Percentiles rank a stretch among this genome's conserved stretches.
Evolutionary conservation across 352 stramenopile species (phyloP).

Genomic region (Blastocystis sp.): DNA sequence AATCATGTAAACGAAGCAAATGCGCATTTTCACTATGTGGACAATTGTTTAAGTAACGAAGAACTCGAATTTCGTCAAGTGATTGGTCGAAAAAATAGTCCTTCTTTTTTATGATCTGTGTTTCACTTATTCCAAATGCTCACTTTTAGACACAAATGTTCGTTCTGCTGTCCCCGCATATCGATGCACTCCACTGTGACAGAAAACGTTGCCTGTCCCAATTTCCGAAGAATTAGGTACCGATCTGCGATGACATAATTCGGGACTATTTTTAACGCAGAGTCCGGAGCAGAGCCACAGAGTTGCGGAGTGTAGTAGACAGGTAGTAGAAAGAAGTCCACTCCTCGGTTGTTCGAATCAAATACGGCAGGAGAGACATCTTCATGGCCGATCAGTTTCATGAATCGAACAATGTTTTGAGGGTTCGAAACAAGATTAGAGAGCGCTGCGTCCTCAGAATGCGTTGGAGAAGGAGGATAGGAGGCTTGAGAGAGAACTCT

Average conservation of each 20-base stretch:
- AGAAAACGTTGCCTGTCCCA: slow-evolving; percentile 27
- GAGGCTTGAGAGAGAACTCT: not conserved
- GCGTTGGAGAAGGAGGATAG: not conserved
- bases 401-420: not conserved
- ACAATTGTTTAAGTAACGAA: slow-evolving; percentile 71
- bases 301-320: slow-evolving; percentile 49
- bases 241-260: slow-evolving; percentile 27
- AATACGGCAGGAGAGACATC: slow-evolving; percentile 11
- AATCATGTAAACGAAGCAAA: slow-evolving; percentile 80
- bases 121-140: not conserved
- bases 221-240: slow-evolving; percentile 1
- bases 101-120: slow-evolving; percentile 88
- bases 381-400: not conserved
- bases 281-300: not conserved
- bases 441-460: not conserved
- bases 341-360: not conserved
- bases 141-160: slow-evolving; percentile 87
- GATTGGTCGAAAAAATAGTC: slow-evolving; percentile 98
- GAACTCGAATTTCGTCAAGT: slow-evolving; percentile 82
- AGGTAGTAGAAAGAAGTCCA: slow-evolving; percentile 26
- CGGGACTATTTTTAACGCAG: not conserved
- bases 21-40: slow-evolving; percentile 80
- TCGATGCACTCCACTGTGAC: slow-evolving; percentile 46
- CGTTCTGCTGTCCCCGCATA: not conserved
- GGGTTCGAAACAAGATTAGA: not conserved